Evolutionary conservation across 148 eudicot species (phyloP), one percentile per base, ranked within the genome.

Genomic region (Rhododendron molle): DNA sequence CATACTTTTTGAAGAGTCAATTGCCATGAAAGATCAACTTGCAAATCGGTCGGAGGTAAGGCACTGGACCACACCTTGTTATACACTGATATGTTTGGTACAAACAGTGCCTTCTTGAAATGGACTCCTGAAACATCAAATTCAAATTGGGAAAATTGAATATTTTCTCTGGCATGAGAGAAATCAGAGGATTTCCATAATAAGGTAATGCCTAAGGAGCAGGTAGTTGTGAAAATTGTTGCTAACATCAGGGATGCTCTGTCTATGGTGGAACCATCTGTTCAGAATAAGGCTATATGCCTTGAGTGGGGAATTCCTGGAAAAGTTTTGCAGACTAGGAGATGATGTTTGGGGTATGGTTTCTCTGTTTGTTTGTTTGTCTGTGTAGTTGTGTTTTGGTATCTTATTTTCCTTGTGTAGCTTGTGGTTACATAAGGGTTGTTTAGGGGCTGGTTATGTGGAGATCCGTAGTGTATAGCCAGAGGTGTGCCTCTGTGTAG

Each of bases 1-100:
- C 98, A 97, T 69, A 93, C 90, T 88, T 87, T 93, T 83, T 95
- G 98, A 50, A 97, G 93, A 78, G 90, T 90, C 87, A 93, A 77
- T 91, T 97, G 99, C 96, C 96, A 97, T 84, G 99, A 97, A 52
- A 93, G 81, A 90, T 95, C 98, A 83, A 94, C 98, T 88, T 90
- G 91, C 60, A 89, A 78, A 83, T 93, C 92, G 3, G 89, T 77
- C 38, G 90, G 88, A 83, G 98, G 92, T 47, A 85, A 81, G 77
- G 85, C 87, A 73, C 84, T 88, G 71, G 94, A 88, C 38, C 87
- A 86, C 77, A 97, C 97, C 90, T 95, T 95, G 93, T 93, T 85
- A 86, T 95, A 94, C n/a, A 94, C 95, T 47, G 99, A 97, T 83
- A 92, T 86, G 85, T 94, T 95, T 49, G 99, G 99, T 74, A 94